Base-by-base conservation (phyloP, 805 yeast genomes). In the Candida ovalis region DNA sequence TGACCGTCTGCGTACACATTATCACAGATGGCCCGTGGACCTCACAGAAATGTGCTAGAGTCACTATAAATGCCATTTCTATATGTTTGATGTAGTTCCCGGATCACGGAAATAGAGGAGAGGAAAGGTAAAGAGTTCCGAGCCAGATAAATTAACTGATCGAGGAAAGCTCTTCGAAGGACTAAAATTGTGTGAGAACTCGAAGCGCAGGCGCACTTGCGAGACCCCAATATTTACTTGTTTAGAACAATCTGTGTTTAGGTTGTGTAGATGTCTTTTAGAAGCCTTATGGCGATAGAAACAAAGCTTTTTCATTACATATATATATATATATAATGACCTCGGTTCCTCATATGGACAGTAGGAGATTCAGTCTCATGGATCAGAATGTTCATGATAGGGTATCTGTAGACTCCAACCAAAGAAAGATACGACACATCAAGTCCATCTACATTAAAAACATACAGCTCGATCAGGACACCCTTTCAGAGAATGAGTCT, bases 21-120 rank as follows among this genome's bases (percentile, higher is more conserved):
- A 86, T 70, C 37, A 81, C 76, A 12, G 82, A 71, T 0, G 92
- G 91, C 0, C 92, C 92, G 60, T 86, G 91, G 21, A 80, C 75
- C 64, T 86, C 92, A 63, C 92, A 86, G 63, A 86, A 86, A 60
- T 86, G 92, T 0, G 88, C 84, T 42, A 86, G 61, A 19, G 86
- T 72, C 9, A 81, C 64, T 10, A 76, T 75, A 59, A 68, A 78
- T 37, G 73, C 55, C 67, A 63, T 64, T 13, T 7, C 12, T 7
- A n/a, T n/a, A n/a, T n/a, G n/a, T n/a, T n/a, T n/a, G n/a, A n/a
- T n/a, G n/a, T n/a, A n/a, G n/a, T n/a, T n/a, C n/a, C n/a, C n/a
- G n/a, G n/a, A n/a, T n/a, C n/a, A n/a, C n/a, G n/a, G n/a, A n/a
- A n/a, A n/a, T n/a, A n/a, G n/a, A n/a, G n/a, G n/a, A n/a, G n/a